Evolutionary conservation across 2,329 filamentous ascomycete species (phyloP), one percentile per base, ranked within the genome.

Genomic region (Neonectria neomacrospora): DNA sequence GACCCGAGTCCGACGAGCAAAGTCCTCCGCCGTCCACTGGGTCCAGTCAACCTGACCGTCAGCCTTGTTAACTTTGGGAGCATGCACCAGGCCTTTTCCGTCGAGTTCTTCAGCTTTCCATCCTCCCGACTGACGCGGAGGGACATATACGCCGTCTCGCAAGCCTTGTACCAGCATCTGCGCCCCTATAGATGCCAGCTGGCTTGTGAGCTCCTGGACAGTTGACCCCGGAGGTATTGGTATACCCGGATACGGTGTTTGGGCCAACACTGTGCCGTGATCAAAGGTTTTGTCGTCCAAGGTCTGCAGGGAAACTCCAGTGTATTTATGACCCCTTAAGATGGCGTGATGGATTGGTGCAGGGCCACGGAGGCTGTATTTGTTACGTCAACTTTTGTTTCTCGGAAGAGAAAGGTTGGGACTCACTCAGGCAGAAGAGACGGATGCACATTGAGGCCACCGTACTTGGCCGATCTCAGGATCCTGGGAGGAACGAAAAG

Each of bases 381-480:
- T 42, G 48, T 74, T 48, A 73, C 61, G 26, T 22, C 20, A 14
- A 20, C 20, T 5, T 11, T 45, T 14, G 47, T 14, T 14, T 7
- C 22, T 23, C 18, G 32, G n/a, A 54, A 28, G n/a, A 47, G 18
- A 14, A 11, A 22, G 8, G 16, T 26, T 45, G 28, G 6, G 7
- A 74, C 82, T 69, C 82, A 92, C 89, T 96, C 91, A 4, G 94
- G 95, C 14, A 99, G 85, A 28, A 97, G 80, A 1, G 95, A 98
- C 1, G 96, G 96, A 74, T 99, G 96, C 2, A 99, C 85, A 77
- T 99, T 99, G 3, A 99, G 80, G 0, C 96, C 96, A 45, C 94
- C 94, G 79, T 96, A 97, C 71, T 86, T 87, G 23, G 91, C 87
- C 1, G 80, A 80, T 22, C 81, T 81, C 22, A 99, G 82, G 16